phyloP scores from a whole-genome alignment of 2,329 filamentous ascomycete species.

The Fusarium secorum region DNA sequence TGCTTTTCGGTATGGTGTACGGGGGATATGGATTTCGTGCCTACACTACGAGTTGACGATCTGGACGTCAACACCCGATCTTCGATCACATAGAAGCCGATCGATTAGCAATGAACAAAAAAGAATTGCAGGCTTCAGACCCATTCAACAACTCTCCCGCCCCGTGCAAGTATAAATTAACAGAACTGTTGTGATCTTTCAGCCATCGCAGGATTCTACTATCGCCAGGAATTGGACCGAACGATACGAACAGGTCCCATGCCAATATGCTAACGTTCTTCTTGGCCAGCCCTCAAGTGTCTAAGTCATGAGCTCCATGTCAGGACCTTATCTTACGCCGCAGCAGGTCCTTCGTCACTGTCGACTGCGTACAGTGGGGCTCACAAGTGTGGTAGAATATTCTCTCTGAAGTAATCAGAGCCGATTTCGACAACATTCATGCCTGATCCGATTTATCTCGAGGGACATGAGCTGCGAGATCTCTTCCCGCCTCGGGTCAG shows the following conservation, averaged over 20 bases:
- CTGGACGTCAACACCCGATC: slow-evolving; percentile 52
- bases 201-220: slow-evolving; percentile 8
- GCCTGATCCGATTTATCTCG: not conserved
- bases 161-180: not conserved
- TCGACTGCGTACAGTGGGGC: not conserved
- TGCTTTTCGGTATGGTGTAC: slow-evolving; percentile 58
- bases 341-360: not conserved
- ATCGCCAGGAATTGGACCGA: not conserved
- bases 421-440: not conserved
- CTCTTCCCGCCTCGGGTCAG: not conserved
- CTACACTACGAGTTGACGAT: slow-evolving; percentile 54
- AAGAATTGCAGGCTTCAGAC: slow-evolving; percentile 49
- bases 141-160: slow-evolving; percentile 36
- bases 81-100: slow-evolving; percentile 51
- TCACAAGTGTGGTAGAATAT: not conserved
- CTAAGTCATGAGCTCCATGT: not conserved
- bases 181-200: slow-evolving; percentile 7
- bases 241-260: not conserved
- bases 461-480: not conserved
- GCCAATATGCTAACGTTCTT: not conserved
- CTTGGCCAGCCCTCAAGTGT: not conserved
- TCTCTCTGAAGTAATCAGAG: not conserved
- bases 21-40: slow-evolving; percentile 55
- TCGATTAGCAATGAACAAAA: slow-evolving; percentile 55
- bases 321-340: not conserved